Evolutionary conservation across 2,329 filamentous ascomycete genomes (phyloP).

Genomic region (Fusarium keratoplasticum): DNA sequence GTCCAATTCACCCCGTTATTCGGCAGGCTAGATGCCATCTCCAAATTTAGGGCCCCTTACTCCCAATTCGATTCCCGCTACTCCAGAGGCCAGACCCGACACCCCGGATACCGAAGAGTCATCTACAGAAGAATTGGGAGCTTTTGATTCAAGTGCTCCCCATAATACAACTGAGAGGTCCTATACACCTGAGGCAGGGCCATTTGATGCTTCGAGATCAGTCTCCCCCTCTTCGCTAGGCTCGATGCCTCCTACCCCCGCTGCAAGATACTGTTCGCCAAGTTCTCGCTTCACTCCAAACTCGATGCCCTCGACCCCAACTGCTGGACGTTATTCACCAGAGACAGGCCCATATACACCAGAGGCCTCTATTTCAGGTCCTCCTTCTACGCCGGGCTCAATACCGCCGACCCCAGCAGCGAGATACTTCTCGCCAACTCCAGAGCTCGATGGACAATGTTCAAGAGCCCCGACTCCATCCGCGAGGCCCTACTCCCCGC

Average conservation of each 20-base stretch:
- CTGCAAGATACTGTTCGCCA: neutral
- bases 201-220: neutral
- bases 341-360: neutral
- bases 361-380: neutral
- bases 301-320: neutral
- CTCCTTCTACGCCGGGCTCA: neutral
- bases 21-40: neutral
- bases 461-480: neutral
- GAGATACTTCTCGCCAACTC: neutral
- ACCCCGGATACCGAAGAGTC: neutral
- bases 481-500: neutral
- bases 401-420: neutral
- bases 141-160: neutral
- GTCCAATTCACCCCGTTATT: neutral
- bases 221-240: neutral
- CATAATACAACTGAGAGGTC: neutral
- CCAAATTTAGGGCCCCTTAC: neutral
- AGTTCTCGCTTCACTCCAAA: neutral
- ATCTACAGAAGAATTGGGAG: neutral
- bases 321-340: neutral
- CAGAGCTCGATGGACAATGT: neutral
- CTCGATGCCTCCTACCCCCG: neutral
- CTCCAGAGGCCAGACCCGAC: neutral
- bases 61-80: neutral
- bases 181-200: neutral